These are phyloP conservation scores for Aureobasidium pullulans DNA, from an alignment of 2,329 filamentous ascomycete species.

Conservation along the genomic window DNA sequence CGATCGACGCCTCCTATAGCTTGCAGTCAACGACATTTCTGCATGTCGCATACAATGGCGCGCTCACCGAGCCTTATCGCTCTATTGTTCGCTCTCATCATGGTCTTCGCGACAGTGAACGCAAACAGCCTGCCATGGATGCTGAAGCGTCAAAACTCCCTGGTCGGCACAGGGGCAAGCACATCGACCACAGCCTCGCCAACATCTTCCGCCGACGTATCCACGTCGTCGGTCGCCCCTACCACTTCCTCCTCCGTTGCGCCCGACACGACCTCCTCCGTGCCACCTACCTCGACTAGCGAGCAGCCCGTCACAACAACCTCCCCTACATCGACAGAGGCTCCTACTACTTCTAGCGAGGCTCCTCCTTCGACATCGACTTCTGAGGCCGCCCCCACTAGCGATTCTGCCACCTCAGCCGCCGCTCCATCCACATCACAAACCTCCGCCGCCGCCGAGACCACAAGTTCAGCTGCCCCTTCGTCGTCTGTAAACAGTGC, in stretches of 20 bases:
- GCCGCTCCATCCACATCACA: conserved; percentile 11
- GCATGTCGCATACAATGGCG: conserved; percentile 11
- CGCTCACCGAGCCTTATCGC: conserved; percentile 12
- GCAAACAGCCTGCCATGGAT: conserved; percentile 27
- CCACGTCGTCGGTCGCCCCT: conserved; percentile 8
- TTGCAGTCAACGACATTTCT: not conserved
- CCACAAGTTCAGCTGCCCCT: not conserved
- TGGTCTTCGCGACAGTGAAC: conserved; percentile 25
- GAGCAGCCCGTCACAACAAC: not conserved
- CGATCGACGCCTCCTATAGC: conserved; percentile 4
- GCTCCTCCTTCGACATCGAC: not conserved
- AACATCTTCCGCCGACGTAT: conserved; percentile 1
- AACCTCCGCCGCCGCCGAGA: not conserved
- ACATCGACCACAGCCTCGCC: not conserved
- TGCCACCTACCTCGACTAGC: not conserved
- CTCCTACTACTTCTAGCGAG: conserved; percentile 8
- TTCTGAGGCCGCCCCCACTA: not conserved
- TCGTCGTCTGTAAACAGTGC: not conserved
- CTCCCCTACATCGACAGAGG: not conserved
- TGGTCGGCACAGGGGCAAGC: conserved; percentile 23
- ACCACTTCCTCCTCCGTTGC: not conserved
- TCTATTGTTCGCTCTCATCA: conserved; percentile 24
- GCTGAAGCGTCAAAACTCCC: conserved; percentile 27
- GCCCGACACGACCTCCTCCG: not conserved
- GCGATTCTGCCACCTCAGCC: not conserved